These are phyloP conservation scores for Solanum chacoense DNA, from an alignment of 305 asterid genomes.

Conservation along the genomic window DNA sequence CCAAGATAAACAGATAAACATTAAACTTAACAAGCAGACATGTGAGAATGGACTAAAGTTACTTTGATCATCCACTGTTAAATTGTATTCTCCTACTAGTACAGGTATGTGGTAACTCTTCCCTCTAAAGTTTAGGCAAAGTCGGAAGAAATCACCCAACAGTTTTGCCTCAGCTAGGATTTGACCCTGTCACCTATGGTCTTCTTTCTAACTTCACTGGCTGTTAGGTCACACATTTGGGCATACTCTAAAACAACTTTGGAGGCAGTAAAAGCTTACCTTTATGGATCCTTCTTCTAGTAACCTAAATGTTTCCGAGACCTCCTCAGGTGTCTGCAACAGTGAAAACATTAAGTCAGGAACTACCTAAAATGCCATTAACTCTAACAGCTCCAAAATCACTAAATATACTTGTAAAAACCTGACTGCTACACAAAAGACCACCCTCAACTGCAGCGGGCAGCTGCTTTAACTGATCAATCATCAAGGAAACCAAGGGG, in stretches of 20 bases:
- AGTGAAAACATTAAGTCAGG: constrained; percentile 12
- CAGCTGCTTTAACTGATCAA: constrained; percentile 89
- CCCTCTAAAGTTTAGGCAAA: neutral
- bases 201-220: neutral
- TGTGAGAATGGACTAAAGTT: neutral
- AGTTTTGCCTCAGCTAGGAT: neutral
- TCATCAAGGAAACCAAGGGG: constrained; percentile 92
- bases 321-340: constrained; percentile 66
- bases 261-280: constrained; percentile 23
- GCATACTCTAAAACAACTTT: neutral
- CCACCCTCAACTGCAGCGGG: constrained; percentile 75
- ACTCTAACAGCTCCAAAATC: neutral
- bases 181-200: neutral
- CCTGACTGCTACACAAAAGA: constrained; percentile 88
- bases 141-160: neutral
- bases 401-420: constrained; percentile 12
- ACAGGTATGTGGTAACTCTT: neutral
- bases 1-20: neutral
- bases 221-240: neutral
- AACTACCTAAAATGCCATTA: neutral
- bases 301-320: constrained; percentile 48
- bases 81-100: neutral
- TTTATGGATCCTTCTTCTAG: constrained; percentile 73
- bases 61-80: neutral
- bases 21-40: neutral